Evolutionary conservation across 257 asterid species (phyloP).

Genomic region (Salvia hispanica): DNA sequence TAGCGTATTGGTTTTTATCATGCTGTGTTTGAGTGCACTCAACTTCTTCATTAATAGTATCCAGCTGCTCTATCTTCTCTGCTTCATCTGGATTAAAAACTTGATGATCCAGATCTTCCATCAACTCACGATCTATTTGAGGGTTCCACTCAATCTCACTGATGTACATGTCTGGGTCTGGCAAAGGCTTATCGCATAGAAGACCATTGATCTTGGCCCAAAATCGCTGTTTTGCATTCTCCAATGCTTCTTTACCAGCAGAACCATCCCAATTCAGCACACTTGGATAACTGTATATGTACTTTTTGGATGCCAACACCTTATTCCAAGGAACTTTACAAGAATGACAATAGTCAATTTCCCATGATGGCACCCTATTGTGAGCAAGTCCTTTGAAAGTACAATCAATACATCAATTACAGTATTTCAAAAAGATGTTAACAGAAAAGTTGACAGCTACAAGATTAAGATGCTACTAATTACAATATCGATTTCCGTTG

Average conservation of each 20-base stretch:
- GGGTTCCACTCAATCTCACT: constrained; percentile 81
- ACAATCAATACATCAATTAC: constrained; percentile 9
- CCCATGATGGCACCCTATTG: constrained; percentile 68
- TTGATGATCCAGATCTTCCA: constrained; percentile 69
- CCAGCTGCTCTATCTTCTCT: constrained; percentile 35
- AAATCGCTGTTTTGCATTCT: constrained; percentile 63
- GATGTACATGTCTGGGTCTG: constrained; percentile 62
- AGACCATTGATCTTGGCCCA: constrained; percentile 65
- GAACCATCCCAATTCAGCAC: constrained; percentile 83
- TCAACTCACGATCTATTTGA: constrained; percentile 59
- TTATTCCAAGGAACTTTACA: constrained; percentile 69
- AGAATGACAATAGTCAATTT: constrained; percentile 72
- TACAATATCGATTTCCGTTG: neutral
- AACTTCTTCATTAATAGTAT: constrained; percentile 32
- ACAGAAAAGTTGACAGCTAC: neutral
- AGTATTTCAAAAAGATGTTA: neutral
- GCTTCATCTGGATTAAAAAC: constrained; percentile 62
- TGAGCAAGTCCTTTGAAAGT: constrained; percentile 39
- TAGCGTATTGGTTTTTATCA: constrained; percentile 36
- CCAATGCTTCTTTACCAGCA: constrained; percentile 73
- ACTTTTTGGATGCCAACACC: constrained; percentile 74
- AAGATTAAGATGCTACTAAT: neutral
- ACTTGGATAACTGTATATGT: constrained; percentile 60
- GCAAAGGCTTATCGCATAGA: constrained; percentile 59
- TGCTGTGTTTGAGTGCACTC: too few species aligned